Evolutionary conservation across 768 basidiomycete genomes (phyloP).

Genomic region (Leccinum pellstonianum): DNA sequence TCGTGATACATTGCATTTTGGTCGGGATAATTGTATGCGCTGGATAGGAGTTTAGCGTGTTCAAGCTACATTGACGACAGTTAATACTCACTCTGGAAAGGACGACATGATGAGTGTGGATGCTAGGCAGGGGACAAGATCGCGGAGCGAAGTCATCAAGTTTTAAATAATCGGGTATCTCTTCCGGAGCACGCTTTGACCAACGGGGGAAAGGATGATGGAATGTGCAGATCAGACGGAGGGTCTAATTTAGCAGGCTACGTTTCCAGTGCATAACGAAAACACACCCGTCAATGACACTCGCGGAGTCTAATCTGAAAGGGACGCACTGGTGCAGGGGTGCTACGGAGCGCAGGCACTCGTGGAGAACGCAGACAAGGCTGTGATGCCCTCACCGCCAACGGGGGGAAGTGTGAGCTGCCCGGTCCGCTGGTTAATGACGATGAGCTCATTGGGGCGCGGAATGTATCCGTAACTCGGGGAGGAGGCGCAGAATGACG

Average conservation of each 20-base stretch:
- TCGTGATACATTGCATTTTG: constrained; percentile 2
- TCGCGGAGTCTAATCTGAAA: constrained; percentile 13
- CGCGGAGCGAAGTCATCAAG: constrained; percentile 2
- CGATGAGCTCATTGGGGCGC: constrained; percentile 2
- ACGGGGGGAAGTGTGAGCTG: constrained; percentile 1
- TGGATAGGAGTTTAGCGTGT: constrained; percentile 7
- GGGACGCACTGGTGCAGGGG: not conserved
- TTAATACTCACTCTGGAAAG: constrained; percentile 16
- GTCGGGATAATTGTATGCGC: constrained; percentile 4
- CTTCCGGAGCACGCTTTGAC: constrained; percentile 20
- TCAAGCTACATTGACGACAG: not conserved
- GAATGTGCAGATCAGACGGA: constrained; percentile 18
- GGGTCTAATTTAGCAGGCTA: constrained; percentile 18
- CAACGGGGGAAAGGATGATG: constrained; percentile 18
- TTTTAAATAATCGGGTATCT: constrained; percentile 24
- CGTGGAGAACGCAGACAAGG: constrained; percentile 10
- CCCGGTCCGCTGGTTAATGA: not conserved
- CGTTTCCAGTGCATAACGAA: constrained; percentile 32
- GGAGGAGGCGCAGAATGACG: constrained; percentile 19
- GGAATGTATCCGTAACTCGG: not conserved
- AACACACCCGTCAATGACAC: not conserved
- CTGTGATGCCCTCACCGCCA: constrained; percentile 25
- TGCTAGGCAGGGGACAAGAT: constrained; percentile 7
- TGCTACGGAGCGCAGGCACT: constrained; percentile 8
- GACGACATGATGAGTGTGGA: constrained; percentile 22